These are phyloP conservation scores for Adansonia gregorii DNA, from an alignment of 441 rosid genomes.

Conservation along the genomic window DNA sequence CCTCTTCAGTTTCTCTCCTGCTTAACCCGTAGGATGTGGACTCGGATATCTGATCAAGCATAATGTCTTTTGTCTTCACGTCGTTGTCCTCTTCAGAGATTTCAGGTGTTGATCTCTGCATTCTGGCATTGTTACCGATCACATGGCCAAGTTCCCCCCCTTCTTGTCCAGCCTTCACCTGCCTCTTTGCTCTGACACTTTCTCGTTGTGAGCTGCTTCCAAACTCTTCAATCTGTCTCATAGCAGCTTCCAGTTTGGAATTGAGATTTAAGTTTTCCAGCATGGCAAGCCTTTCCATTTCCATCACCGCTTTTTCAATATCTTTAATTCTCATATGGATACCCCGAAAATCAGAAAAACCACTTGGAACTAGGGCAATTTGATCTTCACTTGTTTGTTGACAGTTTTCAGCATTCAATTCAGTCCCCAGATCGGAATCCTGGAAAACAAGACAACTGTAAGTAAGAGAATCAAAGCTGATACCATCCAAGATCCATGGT, in stretches of 20 bases:
- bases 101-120: constrained; percentile 46
- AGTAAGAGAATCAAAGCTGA: background rate
- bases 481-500: background rate
- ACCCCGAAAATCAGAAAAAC: constrained; percentile 53
- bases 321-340: constrained; percentile 58
- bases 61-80: constrained; percentile 82
- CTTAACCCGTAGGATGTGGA: constrained; percentile 74
- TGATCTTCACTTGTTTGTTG: constrained; percentile 36
- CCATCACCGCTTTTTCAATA: constrained; percentile 59
- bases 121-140: constrained; percentile 27
- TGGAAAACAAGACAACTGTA: constrained; percentile 32
- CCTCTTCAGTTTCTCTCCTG: constrained; percentile 58
- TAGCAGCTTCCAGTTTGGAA: constrained; percentile 57
- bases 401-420: constrained; percentile 37
- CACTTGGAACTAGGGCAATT: constrained; percentile 29
- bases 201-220: constrained; percentile 36
- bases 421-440: constrained; percentile 41
- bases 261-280: constrained; percentile 46
- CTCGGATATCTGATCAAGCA: constrained; percentile 89
- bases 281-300: constrained; percentile 56
- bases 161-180: constrained; percentile 32
- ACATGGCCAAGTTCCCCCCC: background rate
- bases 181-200: constrained; percentile 37
- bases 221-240: constrained; percentile 56
- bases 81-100: constrained; percentile 54